A percentile compares a stretch with the other conserved stretches of the same genome.
Conservation (phyloP, 1,284 basidiomycete species). For the Naganishia cerealis region DNA sequence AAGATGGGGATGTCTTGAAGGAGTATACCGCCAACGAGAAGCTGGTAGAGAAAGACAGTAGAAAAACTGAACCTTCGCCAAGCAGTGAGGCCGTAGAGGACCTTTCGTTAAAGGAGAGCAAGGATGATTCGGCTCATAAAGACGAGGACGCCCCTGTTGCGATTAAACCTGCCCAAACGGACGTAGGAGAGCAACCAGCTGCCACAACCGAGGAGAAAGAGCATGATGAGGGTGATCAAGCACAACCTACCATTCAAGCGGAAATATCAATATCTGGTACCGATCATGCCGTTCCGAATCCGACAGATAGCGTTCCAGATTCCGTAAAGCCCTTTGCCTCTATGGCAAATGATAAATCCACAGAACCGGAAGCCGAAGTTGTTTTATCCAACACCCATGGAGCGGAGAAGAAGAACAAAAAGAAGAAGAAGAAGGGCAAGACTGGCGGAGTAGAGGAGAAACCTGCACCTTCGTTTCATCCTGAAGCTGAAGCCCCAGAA, state of each 20-base stretch:
- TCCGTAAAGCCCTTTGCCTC: not conserved
- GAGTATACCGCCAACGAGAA: not conserved
- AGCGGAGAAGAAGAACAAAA: conserved; percentile 10
- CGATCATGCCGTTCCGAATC: not conserved
- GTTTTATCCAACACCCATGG: not conserved
- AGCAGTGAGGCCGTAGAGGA: not conserved
- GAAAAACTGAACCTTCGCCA: not conserved
- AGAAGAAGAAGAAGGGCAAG: conserved; percentile 23
- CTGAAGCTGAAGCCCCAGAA: not conserved
- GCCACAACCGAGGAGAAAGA: not conserved
- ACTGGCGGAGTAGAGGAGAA: conserved; percentile 6
- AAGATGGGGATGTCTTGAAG: not conserved
- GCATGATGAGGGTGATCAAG: not conserved
- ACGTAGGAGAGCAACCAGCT: not conserved
- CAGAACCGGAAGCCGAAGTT: not conserved
- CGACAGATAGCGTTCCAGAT: not conserved
- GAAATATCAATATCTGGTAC: not conserved
- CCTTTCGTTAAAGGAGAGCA: not conserved
- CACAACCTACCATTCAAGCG: not conserved
- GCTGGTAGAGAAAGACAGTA: not conserved
- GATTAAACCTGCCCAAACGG: not conserved
- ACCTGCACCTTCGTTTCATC: too few species aligned
- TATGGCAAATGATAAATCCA: not conserved
- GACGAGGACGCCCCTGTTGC: not conserved
- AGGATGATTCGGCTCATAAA: not conserved